Evolutionary conservation across 2,329 filamentous ascomycete genomes (phyloP).

Genomic region (Ampelomyces quisqualis): DNA sequence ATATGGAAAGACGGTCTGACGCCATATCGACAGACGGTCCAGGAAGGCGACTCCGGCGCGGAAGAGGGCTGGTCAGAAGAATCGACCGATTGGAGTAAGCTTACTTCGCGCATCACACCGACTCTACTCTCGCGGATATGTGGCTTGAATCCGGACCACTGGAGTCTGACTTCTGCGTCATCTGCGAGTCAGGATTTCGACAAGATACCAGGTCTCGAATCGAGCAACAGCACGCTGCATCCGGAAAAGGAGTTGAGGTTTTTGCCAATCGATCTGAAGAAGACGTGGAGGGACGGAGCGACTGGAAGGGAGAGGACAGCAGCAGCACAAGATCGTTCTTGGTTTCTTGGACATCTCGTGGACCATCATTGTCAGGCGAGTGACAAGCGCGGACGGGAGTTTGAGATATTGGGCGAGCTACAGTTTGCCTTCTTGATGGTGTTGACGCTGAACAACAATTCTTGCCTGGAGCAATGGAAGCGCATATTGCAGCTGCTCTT

Average conservation of each 20-base stretch:
- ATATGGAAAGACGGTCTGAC: slow-evolving; percentile 57
- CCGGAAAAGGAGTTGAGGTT: slow-evolving; percentile 52
- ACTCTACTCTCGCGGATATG: slow-evolving; percentile 54
- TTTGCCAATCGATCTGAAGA: slow-evolving; percentile 60
- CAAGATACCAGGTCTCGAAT: slow-evolving; percentile 58
- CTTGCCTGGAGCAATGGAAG: slow-evolving; percentile 67
- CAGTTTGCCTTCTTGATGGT: slow-evolving; percentile 65
- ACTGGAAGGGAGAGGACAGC: slow-evolving; percentile 63
- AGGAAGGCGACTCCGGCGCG: slow-evolving; percentile 26
- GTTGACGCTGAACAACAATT: slow-evolving; percentile 65
- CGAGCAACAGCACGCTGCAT: slow-evolving; percentile 30
- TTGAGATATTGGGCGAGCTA: slow-evolving; percentile 56
- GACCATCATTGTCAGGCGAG: slow-evolving; percentile 43
- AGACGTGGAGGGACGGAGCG: slow-evolving; percentile 62
- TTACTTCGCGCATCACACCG: slow-evolving; percentile 55
- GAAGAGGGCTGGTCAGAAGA: slow-evolving; percentile 44
- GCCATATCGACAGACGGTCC: slow-evolving; percentile 50
- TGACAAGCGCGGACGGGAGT: slow-evolving; percentile 27
- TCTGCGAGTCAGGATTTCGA: slow-evolving; percentile 59
- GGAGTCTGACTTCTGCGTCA: slow-evolving; percentile 60
- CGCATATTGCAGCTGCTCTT: slow-evolving; percentile 58
- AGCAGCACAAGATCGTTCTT: slow-evolving; percentile 62
- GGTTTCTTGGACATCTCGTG: slow-evolving; percentile 59
- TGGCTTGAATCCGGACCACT: slow-evolving; percentile 50
- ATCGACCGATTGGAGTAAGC: slow-evolving; percentile 54